Percentiles rank a stretch among this genome's conserved stretches.
Evolutionary conservation across 2,329 filamentous ascomycete species (phyloP).

Genomic region (Microcera coccophila): DNA sequence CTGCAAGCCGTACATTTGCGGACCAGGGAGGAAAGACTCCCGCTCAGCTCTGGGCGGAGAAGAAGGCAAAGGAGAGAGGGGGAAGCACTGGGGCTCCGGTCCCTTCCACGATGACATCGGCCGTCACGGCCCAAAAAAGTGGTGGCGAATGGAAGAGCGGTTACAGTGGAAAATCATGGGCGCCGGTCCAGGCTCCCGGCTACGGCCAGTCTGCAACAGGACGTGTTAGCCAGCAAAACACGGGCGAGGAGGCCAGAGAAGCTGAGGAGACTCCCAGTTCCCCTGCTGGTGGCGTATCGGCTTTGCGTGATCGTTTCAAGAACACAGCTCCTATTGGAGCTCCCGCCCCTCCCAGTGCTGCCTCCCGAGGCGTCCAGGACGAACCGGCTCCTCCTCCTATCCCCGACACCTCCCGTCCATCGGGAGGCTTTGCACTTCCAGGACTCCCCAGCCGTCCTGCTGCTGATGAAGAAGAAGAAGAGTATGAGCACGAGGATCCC

Average conservation of each 20-base stretch:
- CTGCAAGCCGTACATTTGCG: constrained; percentile 88
- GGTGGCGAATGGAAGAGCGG: constrained; percentile 85
- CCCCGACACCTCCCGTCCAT: constrained; percentile 64
- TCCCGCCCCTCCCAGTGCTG: constrained; percentile 35
- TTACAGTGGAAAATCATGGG: constrained; percentile 88
- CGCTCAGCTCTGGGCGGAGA: constrained; percentile 95
- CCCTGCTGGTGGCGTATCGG: constrained; percentile 62
- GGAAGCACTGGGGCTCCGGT: constrained; percentile 41
- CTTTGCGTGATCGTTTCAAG: constrained; percentile 79
- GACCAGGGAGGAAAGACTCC: constrained; percentile 94
- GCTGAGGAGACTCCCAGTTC: constrained; percentile 50
- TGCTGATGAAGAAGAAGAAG: constrained; percentile 52
- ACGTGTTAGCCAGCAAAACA: constrained; percentile 54
- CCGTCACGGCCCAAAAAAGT: constrained; percentile 65
- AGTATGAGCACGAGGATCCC: constrained; percentile 53
- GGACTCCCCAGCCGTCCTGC: constrained; percentile 64
- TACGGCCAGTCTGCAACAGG: constrained; percentile 59
- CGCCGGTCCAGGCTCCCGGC: constrained; percentile 66
- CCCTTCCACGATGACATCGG: constrained; percentile 43
- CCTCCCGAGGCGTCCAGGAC: constrained; percentile 36
- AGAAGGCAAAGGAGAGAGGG: constrained; percentile 78
- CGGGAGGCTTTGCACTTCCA: constrained; percentile 73
- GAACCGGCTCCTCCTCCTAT: constrained; percentile 42
- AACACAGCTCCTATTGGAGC: constrained; percentile 67
- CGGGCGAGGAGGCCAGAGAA: constrained; percentile 50